phyloP scores from a whole-genome alignment of 305 asterid genomes.

The Striga hermonthica region DNA sequence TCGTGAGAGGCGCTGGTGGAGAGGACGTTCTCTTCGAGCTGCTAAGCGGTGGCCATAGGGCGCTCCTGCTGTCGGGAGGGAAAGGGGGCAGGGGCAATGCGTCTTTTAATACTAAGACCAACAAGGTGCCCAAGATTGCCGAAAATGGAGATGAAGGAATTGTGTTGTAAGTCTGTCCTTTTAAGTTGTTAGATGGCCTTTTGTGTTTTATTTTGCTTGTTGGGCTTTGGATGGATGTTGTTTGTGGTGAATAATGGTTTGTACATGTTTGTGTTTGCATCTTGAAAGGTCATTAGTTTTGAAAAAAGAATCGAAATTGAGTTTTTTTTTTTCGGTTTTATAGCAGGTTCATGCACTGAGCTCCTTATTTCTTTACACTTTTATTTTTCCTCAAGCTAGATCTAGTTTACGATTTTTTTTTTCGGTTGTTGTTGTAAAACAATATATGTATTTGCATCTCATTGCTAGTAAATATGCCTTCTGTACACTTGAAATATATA shows the following conservation, averaged over 20 bases:
- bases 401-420: neutral
- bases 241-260: too few species aligned
- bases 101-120: slow-evolving; percentile 68
- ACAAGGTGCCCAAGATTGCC: slow-evolving; percentile 88
- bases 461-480: neutral
- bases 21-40: slow-evolving; percentile 67
- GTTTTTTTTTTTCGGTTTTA: too few species aligned
- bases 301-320: too few species aligned
- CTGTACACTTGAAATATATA: neutral
- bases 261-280: neutral
- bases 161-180: too few species aligned
- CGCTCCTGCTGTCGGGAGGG: slow-evolving; percentile 77
- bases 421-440: neutral
- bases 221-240: too few species aligned
- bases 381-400: too few species aligned
- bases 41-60: slow-evolving; percentile 75
- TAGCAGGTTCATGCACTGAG: too few species aligned
- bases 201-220: too few species aligned
- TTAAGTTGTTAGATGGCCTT: too few species aligned
- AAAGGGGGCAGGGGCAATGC: slow-evolving; percentile 96
- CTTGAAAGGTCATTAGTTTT: neutral
- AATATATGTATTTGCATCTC: too few species aligned
- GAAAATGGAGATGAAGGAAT: too few species aligned
- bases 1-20: slow-evolving; percentile 65
- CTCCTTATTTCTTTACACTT: too few species aligned